These are phyloP conservation scores for Rhizoclosmatium globosum DNA, from an alignment of 192 early-diverging fungal genomes.

Conservation along the genomic window DNA sequence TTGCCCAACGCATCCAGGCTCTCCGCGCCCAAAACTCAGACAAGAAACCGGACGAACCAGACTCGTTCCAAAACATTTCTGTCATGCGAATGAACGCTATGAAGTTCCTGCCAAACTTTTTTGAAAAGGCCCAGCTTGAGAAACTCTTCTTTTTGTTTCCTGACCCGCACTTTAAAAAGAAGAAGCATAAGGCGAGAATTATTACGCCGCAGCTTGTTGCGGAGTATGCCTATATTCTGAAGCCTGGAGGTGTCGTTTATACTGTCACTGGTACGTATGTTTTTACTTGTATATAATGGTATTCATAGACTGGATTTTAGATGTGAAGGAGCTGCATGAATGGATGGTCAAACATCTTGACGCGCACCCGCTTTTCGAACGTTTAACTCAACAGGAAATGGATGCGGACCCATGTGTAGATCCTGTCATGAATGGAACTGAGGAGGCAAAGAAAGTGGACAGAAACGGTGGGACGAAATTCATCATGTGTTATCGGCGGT, in stretches of 20 bases:
- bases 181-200: constrained; percentile 98
- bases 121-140: constrained; percentile 91
- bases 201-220: constrained; percentile 88
- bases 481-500: constrained; percentile 67
- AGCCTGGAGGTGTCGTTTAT: constrained; percentile 90
- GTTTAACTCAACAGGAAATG: constrained; percentile 62
- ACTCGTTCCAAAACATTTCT: constrained; percentile 94
- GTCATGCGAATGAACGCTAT: constrained; percentile 98
- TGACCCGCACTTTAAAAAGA: constrained; percentile 99
- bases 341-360: constrained; percentile 93
- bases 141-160: constrained; percentile 99
- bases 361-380: constrained; percentile 91
- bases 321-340: constrained; percentile 81
- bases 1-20: constrained; percentile 88
- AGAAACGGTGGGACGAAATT: constrained; percentile 96
- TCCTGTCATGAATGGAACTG: constrained; percentile 87
- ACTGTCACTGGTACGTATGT: constrained; percentile 81
- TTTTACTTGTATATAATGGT: too few relatives aligned
- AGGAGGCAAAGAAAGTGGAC: constrained; percentile 98
- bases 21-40: constrained; percentile 56
- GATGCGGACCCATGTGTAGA: constrained; percentile 84
- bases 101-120: constrained; percentile 99
- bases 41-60: constrained; percentile 61
- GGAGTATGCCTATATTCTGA: constrained; percentile 95
- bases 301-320: neutral